These are phyloP conservation scores for Porogramme epimiltina DNA, from an alignment of 1,284 basidiomycete genomes.

Conservation along the genomic window DNA sequence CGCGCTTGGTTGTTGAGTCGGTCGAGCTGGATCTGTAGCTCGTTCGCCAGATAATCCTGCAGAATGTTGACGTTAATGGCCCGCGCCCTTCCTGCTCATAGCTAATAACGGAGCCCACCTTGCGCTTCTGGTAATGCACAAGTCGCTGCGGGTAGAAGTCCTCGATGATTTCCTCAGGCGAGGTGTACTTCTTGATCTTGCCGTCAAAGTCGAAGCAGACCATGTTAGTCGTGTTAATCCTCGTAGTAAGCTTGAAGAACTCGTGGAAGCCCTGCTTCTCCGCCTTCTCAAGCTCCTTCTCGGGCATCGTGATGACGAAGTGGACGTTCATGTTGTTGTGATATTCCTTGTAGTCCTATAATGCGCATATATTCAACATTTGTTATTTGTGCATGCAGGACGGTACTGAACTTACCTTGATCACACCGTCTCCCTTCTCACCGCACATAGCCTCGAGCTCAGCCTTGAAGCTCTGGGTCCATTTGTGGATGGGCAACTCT, in stretches of 20 bases:
- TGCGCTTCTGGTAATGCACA: constrained; percentile 93
- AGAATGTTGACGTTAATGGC: not conserved
- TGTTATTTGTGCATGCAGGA: too few species aligned
- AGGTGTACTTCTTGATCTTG: constrained; percentile 94
- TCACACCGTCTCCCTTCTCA: constrained; percentile 68
- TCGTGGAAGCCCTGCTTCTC: constrained; percentile 89
- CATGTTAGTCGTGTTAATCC: constrained; percentile 94
- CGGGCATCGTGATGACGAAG: constrained; percentile 84
- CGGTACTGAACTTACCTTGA: constrained; percentile 60
- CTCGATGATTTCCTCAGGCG: constrained; percentile 90
- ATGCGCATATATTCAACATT: not conserved
- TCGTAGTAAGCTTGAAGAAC: constrained; percentile 88
- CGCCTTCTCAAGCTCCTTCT: constrained; percentile 84
- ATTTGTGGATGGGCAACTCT: constrained; percentile 93
- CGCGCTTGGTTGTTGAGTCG: constrained; percentile 93
- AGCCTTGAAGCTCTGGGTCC: constrained; percentile 94
- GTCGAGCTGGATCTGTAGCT: constrained; percentile 85
- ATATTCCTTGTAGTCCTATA: constrained; percentile 93
- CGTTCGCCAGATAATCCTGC: constrained; percentile 85
- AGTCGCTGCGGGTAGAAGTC: constrained; percentile 93
- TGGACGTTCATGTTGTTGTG: constrained; percentile 94
- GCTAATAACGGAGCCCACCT: constrained; percentile 51
- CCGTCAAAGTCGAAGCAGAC: constrained; percentile 97
- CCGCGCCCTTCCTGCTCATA: too few species aligned
- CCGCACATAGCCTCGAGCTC: constrained; percentile 82